A percentile compares a stretch with the other conserved stretches of the same genome.
Evolutionary conservation across 2,329 filamentous ascomycete genomes (phyloP).

Genomic region (Zymoseptoria tritici): DNA sequence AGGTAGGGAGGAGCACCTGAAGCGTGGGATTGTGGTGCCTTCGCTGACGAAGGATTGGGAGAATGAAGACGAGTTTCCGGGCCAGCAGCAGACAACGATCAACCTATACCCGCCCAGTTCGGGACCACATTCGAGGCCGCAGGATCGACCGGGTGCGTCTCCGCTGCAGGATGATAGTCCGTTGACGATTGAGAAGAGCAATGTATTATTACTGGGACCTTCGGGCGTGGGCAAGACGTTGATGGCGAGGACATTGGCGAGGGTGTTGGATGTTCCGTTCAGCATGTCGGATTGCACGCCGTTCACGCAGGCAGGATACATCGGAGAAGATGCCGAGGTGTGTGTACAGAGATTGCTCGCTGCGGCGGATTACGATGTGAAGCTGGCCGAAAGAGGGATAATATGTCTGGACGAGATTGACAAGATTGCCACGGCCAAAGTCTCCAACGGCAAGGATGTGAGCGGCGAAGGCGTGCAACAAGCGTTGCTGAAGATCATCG

Average conservation of each 20-base stretch:
- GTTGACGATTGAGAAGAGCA: constrained; percentile 88
- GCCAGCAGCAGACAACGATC: constrained; percentile 48
- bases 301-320: constrained; percentile 93
- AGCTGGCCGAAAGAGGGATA: constrained; percentile 80
- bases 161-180: constrained; percentile 48
- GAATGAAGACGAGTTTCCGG: constrained; percentile 52
- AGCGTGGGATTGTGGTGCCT: constrained; percentile 27
- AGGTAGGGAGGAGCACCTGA: constrained; percentile 45
- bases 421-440: constrained; percentile 86
- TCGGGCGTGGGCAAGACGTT: constrained; percentile 95
- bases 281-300: constrained; percentile 94
- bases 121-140: constrained; percentile 8
- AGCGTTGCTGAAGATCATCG: constrained; percentile 88
- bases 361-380: constrained; percentile 81
- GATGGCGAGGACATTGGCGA: constrained; percentile 85
- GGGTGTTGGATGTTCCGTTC: constrained; percentile 89
- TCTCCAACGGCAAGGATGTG: constrained; percentile 84
- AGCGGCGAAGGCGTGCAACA: constrained; percentile 96
- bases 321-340: constrained; percentile 94
- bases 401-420: constrained; percentile 96
- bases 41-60: constrained; percentile 27
- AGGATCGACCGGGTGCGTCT: constrained; percentile 17
- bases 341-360: constrained; percentile 87
- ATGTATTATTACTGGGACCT: constrained; percentile 81
- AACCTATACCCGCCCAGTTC: constrained; percentile 16